Base-by-base conservation (phyloP, 2,329 filamentous ascomycete genomes). In the Cercospora brassicicola region DNA sequence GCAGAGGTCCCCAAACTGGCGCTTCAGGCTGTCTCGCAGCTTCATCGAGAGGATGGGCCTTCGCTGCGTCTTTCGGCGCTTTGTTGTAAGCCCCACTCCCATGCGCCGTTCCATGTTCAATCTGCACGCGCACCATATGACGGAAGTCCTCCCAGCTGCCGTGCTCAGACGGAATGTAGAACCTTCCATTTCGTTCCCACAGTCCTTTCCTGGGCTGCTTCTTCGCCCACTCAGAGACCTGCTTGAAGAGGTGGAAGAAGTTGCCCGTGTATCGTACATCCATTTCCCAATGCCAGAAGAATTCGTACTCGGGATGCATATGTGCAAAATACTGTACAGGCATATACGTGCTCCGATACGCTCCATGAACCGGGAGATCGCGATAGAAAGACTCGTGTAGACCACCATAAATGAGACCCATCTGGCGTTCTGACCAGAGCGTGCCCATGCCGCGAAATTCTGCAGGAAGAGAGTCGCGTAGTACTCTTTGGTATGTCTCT, bases 201-300 rank as follows among this genome's bases (percentile, higher is more conserved):
- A 93, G 83, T n/a, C 88, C 87, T 68, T 88, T 86, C 30, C 91
- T 87, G 1, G 89, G 87, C 76, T 94, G 91, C 59, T 86, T 78
- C 66, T 84, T 85, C 1, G 89, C 87, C 88, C 91, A 94, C 56
- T 84, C 81, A 13, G 85, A 84, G 11, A 92, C 83, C 53, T 88
- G 86, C 69, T 90, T 84, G 71, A 94, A 89, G 13, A 94, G 85
- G 75, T 94, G 90, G 79, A 93, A 93, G 82, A 91, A 94, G 80
- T 97, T 93, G 39, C 93, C 93, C 0, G 91, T 95, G 79, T 96
- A 96, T 31, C 93, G 89, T 55, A 94, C 88, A 75, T 97, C 93
- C 90, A 96, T 94, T 79, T 97, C 93, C 92, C 93, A 96, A 73
- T 96, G 92, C 93, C 93, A 97, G 79, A 93, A 93, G 81, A 89